Evolutionary conservation across 2,329 filamentous ascomycete species (phyloP), one percentile per base, ranked within the genome.

Genomic region (Cladosporium sp.): DNA sequence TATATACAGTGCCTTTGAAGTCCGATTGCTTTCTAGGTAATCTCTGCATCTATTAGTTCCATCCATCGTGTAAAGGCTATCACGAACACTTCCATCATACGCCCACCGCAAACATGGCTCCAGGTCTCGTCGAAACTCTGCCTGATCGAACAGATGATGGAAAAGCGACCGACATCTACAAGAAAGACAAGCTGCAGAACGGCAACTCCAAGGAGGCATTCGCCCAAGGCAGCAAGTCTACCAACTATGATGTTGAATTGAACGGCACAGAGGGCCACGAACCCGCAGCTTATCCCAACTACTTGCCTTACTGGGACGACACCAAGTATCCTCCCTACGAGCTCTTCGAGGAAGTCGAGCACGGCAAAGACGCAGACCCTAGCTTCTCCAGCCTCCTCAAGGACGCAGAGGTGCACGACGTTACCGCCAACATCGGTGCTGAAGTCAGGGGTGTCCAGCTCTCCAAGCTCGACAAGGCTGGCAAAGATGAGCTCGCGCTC

Each of bases 401-500:
- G 2, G 76, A 79, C 43, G 69, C 46, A 8, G 23, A 30, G 32
- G 78, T 88, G 49, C 83, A 80, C 13, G 82, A 93, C 25, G 78
- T 93, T 43, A 92, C 90, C 1, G 89, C 90, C 1, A 88, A 85
- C 56, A 93, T 91, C 69, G 91, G 91, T 65, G 87, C 89, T 18
- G 90, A 93, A 73, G 81, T 94, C 34, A 82, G 80, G 4, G 90
- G 89, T 43, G 80, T 93, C 32, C 91, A 94, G 77, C 80, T 94
- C 32, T 91, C 86, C 78, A 83, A 84, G 67, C 83, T 94, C 14
- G 86, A 81, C 62, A 78, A 87, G 51, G 86, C 88, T 18, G 90
- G 88, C 63, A 92, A 92, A 74, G 89, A 93, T 72, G 89, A 94
- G 76, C 83, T 94, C 5, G 91, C 91, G 1, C 85, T 89, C 25